Evolutionary conservation across 495 filamentous ascomycete genomes (phyloP).

Genomic region (Podospora bellae-mahoneyi): DNA sequence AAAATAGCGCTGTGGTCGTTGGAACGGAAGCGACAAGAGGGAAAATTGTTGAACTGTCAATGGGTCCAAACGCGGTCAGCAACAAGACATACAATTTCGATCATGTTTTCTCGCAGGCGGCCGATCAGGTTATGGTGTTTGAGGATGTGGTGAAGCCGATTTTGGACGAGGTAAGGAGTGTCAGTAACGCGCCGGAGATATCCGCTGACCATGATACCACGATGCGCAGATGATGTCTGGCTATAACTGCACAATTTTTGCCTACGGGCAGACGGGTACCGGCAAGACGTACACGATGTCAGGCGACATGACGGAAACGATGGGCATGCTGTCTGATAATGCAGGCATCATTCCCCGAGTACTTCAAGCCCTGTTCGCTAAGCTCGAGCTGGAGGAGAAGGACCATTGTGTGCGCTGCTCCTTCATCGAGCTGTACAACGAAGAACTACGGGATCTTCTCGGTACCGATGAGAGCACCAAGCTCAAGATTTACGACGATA

Average conservation of each 20-base stretch:
- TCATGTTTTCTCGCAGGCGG: conserved; percentile 92
- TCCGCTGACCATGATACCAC: neutral
- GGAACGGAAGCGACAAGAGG: conserved; percentile 83
- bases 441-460: conserved; percentile 87
- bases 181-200: neutral
- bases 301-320: conserved; percentile 85
- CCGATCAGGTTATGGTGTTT: conserved; percentile 87
- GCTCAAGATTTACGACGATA: conserved; percentile 94
- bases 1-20: conserved; percentile 90
- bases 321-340: conserved; percentile 80
- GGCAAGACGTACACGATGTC: conserved; percentile 99
- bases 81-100: conserved; percentile 98
- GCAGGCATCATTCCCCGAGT: conserved; percentile 93
- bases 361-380: conserved; percentile 78
- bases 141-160: conserved; percentile 92
- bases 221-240: conserved; percentile 69
- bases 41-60: conserved; percentile 76
- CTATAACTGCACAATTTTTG: conserved; percentile 99
- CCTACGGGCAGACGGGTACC: conserved; percentile 95
- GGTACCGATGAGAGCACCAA: conserved; percentile 75
- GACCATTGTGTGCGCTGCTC: conserved; percentile 95
- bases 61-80: conserved; percentile 87
- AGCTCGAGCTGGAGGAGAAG: conserved; percentile 69
- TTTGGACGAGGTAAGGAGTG: conserved; percentile 58
- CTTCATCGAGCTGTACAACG: conserved; percentile 97